Percentiles rank a stretch among this genome's conserved stretches.
Conservation (phyloP, 352 stramenopile genomes). For the Phytophthora sansomeana region DNA sequence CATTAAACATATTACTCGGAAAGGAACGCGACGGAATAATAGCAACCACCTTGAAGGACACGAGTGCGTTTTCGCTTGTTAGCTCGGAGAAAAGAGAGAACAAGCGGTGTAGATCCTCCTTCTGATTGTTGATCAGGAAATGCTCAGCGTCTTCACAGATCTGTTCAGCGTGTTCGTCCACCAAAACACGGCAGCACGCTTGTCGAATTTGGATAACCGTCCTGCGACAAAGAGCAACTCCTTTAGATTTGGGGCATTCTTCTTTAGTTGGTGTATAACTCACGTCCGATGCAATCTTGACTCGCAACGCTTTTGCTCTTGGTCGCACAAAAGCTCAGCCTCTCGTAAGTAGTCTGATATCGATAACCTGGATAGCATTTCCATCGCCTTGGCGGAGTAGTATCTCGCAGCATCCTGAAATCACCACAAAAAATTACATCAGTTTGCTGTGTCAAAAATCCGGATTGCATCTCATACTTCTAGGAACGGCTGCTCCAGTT, state of each 20-base stretch:
- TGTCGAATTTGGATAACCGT: constrained; percentile 83
- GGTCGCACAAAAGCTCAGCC: constrained; percentile 72
- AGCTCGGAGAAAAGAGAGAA: constrained; percentile 88
- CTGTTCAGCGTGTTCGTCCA: constrained; percentile 81
- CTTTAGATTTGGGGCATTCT: not conserved
- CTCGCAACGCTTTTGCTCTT: constrained; percentile 86
- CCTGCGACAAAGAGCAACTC: constrained; percentile 31
- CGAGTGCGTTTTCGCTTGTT: constrained; percentile 78
- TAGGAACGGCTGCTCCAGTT: constrained; percentile 78
- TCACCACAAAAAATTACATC: not conserved
- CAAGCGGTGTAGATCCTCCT: constrained; percentile 75
- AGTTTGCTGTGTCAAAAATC: not conserved
- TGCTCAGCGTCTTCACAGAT: constrained; percentile 83
- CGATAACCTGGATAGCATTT: constrained; percentile 67
- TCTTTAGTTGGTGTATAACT: constrained; percentile 14
- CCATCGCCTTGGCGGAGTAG: constrained; percentile 71
- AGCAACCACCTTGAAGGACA: constrained; percentile 75
- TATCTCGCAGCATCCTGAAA: constrained; percentile 70
- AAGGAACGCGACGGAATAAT: not conserved
- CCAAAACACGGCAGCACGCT: constrained; percentile 79
- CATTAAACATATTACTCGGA: constrained; percentile 11
- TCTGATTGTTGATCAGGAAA: constrained; percentile 85
- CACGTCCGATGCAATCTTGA: constrained; percentile 79
- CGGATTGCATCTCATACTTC: constrained; percentile 38
- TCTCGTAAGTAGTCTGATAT: constrained; percentile 83